Percentiles rank a stretch among this genome's conserved stretches.
phyloP scores from a whole-genome alignment of 2,329 filamentous ascomycete species.

The Neoarthrinium moseri region DNA sequence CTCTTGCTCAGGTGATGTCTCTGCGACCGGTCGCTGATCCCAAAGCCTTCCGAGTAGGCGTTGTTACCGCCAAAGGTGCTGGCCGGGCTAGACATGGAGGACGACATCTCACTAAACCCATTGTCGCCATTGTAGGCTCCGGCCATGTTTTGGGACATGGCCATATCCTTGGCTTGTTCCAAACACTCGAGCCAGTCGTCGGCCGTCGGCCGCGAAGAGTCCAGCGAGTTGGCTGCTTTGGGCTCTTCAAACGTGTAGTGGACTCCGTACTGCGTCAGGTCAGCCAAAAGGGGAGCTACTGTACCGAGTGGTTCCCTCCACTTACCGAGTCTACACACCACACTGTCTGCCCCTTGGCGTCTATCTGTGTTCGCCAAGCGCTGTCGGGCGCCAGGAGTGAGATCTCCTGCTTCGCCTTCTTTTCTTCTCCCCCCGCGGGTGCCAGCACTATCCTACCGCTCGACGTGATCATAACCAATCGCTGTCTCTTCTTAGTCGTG shows the following conservation, averaged over 20 bases:
- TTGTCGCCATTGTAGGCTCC: slow-evolving; percentile 67
- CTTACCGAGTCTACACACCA: slow-evolving; percentile 95
- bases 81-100: slow-evolving; percentile 71
- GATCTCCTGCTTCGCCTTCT: slow-evolving; percentile 90
- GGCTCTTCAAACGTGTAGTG: slow-evolving; percentile 92
- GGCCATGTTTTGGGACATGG: slow-evolving; percentile 67
- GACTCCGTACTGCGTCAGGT: slow-evolving; percentile 53
- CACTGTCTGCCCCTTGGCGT: slow-evolving; percentile 81
- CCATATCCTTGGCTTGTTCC: slow-evolving; percentile 82
- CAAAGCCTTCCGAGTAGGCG: slow-evolving; percentile 51
- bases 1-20: slow-evolving; percentile 60
- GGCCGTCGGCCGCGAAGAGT: slow-evolving; percentile 64
- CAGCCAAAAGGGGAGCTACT: slow-evolving; percentile 10
- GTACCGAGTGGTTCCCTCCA: slow-evolving; percentile 20
- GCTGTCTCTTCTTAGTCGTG: slow-evolving; percentile 87
- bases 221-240: slow-evolving; percentile 61
- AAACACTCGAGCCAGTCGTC: slow-evolving; percentile 92
- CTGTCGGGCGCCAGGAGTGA: slow-evolving; percentile 76
- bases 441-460: slow-evolving; percentile 87
- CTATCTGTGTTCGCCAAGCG: slow-evolving; percentile 75
- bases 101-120: slow-evolving; percentile 66
- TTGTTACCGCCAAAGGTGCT: slow-evolving; percentile 66
- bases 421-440: slow-evolving; percentile 90
- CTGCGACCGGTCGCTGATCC: slow-evolving; percentile 49
- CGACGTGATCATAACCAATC: slow-evolving; percentile 92